These are phyloP conservation scores for Gracilaria domingensis DNA, from an alignment of 23 red algal species.

Conservation along the genomic window DNA sequence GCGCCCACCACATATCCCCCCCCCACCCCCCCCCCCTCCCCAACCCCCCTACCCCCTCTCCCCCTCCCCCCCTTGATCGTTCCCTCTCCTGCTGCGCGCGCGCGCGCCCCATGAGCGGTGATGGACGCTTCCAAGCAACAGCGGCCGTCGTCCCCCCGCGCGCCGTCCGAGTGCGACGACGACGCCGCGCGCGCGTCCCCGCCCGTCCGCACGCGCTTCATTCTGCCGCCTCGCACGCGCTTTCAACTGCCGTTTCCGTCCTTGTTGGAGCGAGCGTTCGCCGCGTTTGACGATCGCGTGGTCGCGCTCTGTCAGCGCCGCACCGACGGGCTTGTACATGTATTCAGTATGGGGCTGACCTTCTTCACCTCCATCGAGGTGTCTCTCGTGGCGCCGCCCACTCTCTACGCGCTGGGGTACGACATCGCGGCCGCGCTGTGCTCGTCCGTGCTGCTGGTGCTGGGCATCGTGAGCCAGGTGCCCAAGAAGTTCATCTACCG, in stretches of 20 bases:
- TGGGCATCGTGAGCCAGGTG: constrained; percentile 82
- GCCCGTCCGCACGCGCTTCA: background rate
- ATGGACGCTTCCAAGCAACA: no score
- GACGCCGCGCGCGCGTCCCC: no score
- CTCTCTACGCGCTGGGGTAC: constrained; percentile 81
- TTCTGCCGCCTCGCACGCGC: constrained; percentile 28
- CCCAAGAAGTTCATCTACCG: constrained; percentile 92
- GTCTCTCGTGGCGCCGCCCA: constrained; percentile 50
- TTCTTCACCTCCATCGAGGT: constrained; percentile 85
- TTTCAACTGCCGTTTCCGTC: constrained; percentile 56
- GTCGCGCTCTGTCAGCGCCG: constrained; percentile 62
- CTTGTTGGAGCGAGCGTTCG: constrained; percentile 19
- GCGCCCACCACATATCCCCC: no score
- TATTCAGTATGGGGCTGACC: constrained; percentile 56
- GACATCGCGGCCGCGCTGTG: constrained; percentile 59
- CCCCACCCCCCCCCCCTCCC: no score
- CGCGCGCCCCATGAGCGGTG: no score
- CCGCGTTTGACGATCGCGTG: constrained; percentile 62
- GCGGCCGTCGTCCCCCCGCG: no score
- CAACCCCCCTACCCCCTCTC: no score
- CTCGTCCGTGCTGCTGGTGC: constrained; percentile 55
- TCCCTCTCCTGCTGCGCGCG: no score
- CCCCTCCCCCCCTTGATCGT: no score
- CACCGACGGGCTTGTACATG: constrained; percentile 34
- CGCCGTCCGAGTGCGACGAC: no score